These are phyloP conservation scores for Pestalotiopsis fici DNA, from an alignment of 2,329 filamentous ascomycete genomes.

Conservation along the genomic window DNA sequence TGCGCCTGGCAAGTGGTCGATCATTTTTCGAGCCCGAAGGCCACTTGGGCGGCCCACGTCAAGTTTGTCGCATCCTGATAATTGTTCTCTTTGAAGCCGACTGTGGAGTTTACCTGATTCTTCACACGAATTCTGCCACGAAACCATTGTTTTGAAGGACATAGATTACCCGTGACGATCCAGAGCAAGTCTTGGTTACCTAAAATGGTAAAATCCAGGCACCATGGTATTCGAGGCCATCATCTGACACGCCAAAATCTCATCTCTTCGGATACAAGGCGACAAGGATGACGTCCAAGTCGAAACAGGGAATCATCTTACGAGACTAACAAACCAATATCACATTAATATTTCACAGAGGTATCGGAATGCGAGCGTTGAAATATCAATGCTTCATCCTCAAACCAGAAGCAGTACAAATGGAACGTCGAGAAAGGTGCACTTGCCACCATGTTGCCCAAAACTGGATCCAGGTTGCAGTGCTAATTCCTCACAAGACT, in stretches of 20 bases:
- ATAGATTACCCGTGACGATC: not conserved
- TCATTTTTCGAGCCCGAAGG: too few species aligned
- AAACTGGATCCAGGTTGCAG: not conserved
- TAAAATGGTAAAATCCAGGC: not conserved
- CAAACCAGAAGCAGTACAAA: not conserved
- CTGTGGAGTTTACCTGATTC: not conserved
- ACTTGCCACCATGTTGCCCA: not conserved
- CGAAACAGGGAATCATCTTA: not conserved
- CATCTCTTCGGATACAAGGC: not conserved
- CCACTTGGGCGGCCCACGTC: too few species aligned
- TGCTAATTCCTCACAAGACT: not conserved
- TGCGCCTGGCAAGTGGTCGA: too few species aligned
- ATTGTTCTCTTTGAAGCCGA: too few species aligned
- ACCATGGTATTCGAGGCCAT: not conserved
- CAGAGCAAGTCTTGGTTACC: not conserved
- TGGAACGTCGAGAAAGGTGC: not conserved
- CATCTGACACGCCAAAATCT: not conserved
- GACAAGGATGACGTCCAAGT: not conserved
- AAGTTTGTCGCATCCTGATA: too few species aligned
- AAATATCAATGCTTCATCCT: not conserved
- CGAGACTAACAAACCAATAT: too few species aligned
- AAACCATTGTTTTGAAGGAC: not conserved
- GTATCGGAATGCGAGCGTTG: not conserved
- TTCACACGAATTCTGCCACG: not conserved
- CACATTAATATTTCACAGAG: too few species aligned